Conservation (phyloP, 768 basidiomycete genomes). For the Chiua virens region DNA sequence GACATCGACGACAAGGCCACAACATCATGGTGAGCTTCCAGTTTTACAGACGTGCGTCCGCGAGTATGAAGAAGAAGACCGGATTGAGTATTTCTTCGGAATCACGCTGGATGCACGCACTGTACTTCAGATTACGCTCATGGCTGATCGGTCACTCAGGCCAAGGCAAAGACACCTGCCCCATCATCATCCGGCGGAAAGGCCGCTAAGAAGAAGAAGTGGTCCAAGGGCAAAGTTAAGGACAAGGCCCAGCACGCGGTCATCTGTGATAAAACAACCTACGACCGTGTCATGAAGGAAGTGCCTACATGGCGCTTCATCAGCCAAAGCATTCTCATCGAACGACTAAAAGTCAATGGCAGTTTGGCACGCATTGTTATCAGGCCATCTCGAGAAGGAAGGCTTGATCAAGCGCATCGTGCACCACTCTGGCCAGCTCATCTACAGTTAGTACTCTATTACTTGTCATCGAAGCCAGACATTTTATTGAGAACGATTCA, state of each 20-base stretch:
- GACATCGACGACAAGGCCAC: constrained; percentile 27
- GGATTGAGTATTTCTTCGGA: constrained; percentile 1
- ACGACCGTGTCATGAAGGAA: constrained; percentile 95
- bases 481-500: constrained; percentile 2
- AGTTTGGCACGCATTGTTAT: constrained; percentile 91
- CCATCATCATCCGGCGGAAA: constrained; percentile 72
- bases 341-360: constrained; percentile 96
- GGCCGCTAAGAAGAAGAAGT: constrained; percentile 99
- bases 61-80: not conserved
- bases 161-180: constrained; percentile 74
- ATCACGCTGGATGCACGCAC: constrained; percentile 23
- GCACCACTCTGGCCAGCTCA: constrained; percentile 90
- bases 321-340: constrained; percentile 96
- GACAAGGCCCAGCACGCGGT: constrained; percentile 99
- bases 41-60: not conserved
- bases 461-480: not conserved
- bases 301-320: constrained; percentile 99
- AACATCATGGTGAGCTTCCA: constrained; percentile 32
- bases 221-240: constrained; percentile 99
- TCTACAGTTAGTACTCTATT: constrained; percentile 80
- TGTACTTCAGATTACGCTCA: constrained; percentile 16
- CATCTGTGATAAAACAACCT: constrained; percentile 89
- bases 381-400: constrained; percentile 88
- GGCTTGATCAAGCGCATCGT: constrained; percentile 94
- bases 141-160: constrained; percentile 42